Evolutionary conservation across 495 filamentous ascomycete species (phyloP), one percentile per base, ranked within the genome.

Genomic region (Apiosordaria backusii): DNA sequence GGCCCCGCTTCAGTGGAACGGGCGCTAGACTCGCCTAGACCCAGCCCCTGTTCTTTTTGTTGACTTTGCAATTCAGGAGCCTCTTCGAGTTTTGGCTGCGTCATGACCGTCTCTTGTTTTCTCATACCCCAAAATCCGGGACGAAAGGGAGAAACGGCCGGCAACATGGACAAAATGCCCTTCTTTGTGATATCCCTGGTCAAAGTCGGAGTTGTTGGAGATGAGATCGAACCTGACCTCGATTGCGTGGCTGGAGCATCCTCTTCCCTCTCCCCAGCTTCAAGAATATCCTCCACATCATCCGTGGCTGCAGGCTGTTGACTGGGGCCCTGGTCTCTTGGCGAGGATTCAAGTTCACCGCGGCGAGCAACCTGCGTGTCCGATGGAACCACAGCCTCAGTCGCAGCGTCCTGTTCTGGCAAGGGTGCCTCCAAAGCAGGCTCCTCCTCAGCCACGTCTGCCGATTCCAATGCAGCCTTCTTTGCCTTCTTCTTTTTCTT

Each of bases 401-500:
- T 2, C 35, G 35, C 9, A 45, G 10, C 16, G 35, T 45, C 35
- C 35, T 45, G 35, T 45, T 45, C 35, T 55, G 52, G n/a, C n/a
- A 22, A 18, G 19, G 22, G 52, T 19, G 52, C 13, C 52, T 55
- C 52, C 9, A 1, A 22, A 55, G n/a, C 52, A 23, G 18, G 6
- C 29, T 4, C 61, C 16, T 23, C 13, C 18, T 71, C 66, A 25
- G 64, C 62, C n/a, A 59, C 61, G 24, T 74, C 72, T 50, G 60
- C 65, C 65, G 52, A 7, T 52, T 4, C 64, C 15, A 24, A 10
- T 21, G 70, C 67, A 25, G 64, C 62, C n/a, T 61, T 61, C 35
- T 74, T 73, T 29, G 61, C 65, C 67, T 76, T 75, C 60, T 70
- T 71, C 58, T 69, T 68, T 66, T 75, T 79, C 61, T 72, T 76